Evolutionary conservation across 768 basidiomycete species (phyloP), one percentile per base, ranked within the genome.

Genomic region (Dentipellis sp.): DNA sequence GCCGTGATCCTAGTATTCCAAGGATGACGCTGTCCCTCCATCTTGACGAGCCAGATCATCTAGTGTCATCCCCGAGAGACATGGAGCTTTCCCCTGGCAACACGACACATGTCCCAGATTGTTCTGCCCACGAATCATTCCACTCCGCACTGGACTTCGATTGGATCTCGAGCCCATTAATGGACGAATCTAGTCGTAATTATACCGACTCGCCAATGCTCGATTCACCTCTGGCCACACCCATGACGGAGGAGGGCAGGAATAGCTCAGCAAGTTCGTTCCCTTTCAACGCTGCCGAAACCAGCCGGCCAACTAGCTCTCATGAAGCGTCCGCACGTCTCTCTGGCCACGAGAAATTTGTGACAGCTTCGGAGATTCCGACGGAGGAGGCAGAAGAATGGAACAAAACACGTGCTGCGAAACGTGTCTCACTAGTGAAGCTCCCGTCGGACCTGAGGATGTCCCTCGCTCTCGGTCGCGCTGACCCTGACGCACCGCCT

Each of bases 341-440:
- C 14, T 17, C 37, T 50, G 56, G 66, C 11, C 80, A 77, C 56
- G 79, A 82, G 61, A 75, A 70, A 52, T 74, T 74, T 62, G 73
- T 71, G 59, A 75, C 74, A 21, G 74, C 72, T 34, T 68, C 67
- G 16, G 82, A 84, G 63, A 71, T 65, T 19, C 66, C 67, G 23
- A 77, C 78, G 47, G 88, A 91, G 67, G 77, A 85, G 68, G 90
- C 91, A n/a, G 91, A 92, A 67, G 85, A 86, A 52, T 94, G 91
- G 91, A 75, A 89, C 69, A 83, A 83, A 67, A 94, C 91, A 1
- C 83, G 85, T 50, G 86, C 84, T 37, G 90, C 88, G 12, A 87
- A 90, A 62, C 84, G 91, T 9, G 91, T 93, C 9, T 93, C 90
- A 10, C 73, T 93, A 45, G 86, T 91, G 46, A 78, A 79, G 57